Percentiles rank a stretch among this genome's conserved stretches.
phyloP scores from a whole-genome alignment of 2,329 filamentous ascomycete genomes.

The Paraconiothyrium sp. region DNA sequence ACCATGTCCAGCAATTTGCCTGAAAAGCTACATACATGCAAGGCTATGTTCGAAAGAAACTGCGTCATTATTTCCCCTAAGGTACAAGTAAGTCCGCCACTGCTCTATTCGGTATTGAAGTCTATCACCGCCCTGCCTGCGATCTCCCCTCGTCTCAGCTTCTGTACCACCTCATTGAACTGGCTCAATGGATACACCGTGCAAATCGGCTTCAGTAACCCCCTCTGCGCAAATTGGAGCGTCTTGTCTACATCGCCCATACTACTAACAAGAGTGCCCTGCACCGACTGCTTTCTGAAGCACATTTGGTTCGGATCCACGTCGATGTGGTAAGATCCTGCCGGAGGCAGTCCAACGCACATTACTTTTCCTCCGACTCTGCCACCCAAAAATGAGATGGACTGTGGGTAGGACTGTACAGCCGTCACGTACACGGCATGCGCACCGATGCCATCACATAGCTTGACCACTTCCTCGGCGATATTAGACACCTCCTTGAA shows the following conservation, averaged over 20 bases:
- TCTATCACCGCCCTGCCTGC: constrained; percentile 64
- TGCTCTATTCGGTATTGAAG: constrained; percentile 56
- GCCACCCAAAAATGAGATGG: constrained; percentile 50
- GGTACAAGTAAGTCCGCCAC: not conserved
- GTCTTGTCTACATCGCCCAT: constrained; percentile 60
- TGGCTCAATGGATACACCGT: constrained; percentile 59
- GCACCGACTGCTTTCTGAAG: constrained; percentile 47
- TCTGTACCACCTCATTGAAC: constrained; percentile 62
- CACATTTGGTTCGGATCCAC: constrained; percentile 47
- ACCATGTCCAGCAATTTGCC: not conserved
- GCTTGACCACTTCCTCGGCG: constrained; percentile 43
- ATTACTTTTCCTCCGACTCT: constrained; percentile 63
- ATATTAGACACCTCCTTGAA: constrained; percentile 47
- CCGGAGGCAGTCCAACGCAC: constrained; percentile 59
- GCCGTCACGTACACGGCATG: constrained; percentile 53
- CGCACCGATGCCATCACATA: constrained; percentile 49
- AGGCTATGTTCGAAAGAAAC: not conserved
- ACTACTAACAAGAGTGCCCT: constrained; percentile 55
- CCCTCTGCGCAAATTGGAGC: constrained; percentile 60
- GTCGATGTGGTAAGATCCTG: constrained; percentile 41
- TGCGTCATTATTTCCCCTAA: not conserved
- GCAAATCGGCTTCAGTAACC: constrained; percentile 60
- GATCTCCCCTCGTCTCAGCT: constrained; percentile 60
- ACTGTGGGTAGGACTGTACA: constrained; percentile 42
- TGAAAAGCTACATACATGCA: not conserved